phyloP scores from a whole-genome alignment of 2,329 filamentous ascomycete species.

The Aschersonia sp. region DNA sequence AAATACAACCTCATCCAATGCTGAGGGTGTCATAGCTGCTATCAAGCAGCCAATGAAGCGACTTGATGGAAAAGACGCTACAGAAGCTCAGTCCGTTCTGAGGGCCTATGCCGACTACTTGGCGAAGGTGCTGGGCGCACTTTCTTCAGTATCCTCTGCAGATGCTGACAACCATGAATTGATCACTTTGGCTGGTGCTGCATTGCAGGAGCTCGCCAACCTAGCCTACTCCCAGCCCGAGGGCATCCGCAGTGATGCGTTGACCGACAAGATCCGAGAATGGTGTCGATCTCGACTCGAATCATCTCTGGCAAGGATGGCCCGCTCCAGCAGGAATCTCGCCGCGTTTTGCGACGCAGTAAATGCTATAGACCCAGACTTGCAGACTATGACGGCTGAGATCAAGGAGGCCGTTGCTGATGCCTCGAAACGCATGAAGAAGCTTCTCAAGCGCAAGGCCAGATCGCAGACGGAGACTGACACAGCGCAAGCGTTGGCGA shows the following conservation, averaged over 20 bases:
- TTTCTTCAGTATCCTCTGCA: constrained; percentile 10
- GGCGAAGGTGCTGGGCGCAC: constrained; percentile 32
- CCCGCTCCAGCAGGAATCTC: constrained; percentile 37
- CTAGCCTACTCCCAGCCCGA: constrained; percentile 38
- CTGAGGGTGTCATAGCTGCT: constrained; percentile 34
- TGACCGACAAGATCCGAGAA: constrained; percentile 39
- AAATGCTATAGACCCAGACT: constrained; percentile 34
- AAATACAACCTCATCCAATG: constrained; percentile 39
- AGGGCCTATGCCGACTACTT: constrained; percentile 39
- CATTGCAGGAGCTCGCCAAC: constrained; percentile 36
- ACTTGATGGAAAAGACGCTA: constrained; percentile 12
- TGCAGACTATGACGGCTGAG: constrained; percentile 39
- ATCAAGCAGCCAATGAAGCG: constrained; percentile 27
- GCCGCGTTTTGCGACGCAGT: constrained; percentile 38
- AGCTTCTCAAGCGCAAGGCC: constrained; percentile 29
- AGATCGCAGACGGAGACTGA: constrained; percentile 20
- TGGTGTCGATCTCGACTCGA: constrained; percentile 41
- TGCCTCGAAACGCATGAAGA: constrained; percentile 36
- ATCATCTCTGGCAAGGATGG: constrained; percentile 42
- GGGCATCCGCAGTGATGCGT: constrained; percentile 22
- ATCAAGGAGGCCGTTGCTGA: constrained; percentile 36
- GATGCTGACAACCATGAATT: constrained; percentile 14
- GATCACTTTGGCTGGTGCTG: constrained; percentile 16
- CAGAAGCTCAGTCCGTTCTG: constrained; percentile 19
- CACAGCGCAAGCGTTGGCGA: constrained; percentile 49